Conservation (phyloP, 2,329 filamentous ascomycete species). For the Exophiala oligosperma region DNA sequence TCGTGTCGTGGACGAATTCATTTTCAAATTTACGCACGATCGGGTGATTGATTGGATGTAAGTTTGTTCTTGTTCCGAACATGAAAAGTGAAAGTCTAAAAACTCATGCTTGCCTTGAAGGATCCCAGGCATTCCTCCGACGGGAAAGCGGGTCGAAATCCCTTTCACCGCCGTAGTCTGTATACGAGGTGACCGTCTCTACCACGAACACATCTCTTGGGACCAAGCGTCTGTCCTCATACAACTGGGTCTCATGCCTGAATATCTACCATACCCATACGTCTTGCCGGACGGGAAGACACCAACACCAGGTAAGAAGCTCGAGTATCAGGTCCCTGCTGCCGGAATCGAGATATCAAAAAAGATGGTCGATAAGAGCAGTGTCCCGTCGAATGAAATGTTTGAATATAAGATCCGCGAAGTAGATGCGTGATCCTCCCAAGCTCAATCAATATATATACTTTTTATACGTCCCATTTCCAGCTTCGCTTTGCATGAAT, state of each 20-base stretch:
- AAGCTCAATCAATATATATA: background rate
- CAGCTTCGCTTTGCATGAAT: no score
- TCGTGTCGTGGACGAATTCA: constrained; percentile 70
- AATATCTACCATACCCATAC: constrained; percentile 66
- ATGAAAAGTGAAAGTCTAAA: no score
- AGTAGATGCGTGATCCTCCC: constrained; percentile 10
- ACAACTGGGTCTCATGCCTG: constrained; percentile 63
- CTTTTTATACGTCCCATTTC: no score
- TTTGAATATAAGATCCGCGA: constrained; percentile 41
- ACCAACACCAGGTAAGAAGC: constrained; percentile 42
- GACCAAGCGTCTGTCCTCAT: constrained; percentile 64
- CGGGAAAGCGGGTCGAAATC: constrained; percentile 54
- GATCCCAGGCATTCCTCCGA: constrained; percentile 61
- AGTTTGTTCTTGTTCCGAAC: constrained; percentile 30
- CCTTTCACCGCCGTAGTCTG: constrained; percentile 67
- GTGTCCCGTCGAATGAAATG: constrained; percentile 58
- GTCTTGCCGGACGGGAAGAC: constrained; percentile 38
- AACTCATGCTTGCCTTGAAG: constrained; percentile 24
- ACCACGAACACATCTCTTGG: constrained; percentile 71
- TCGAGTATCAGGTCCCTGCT: constrained; percentile 63
- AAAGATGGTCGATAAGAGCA: constrained; percentile 54
- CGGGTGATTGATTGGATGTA: constrained; percentile 69
- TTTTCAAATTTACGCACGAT: constrained; percentile 65
- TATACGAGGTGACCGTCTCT: constrained; percentile 66
- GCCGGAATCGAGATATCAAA: constrained; percentile 55